phyloP scores from a whole-genome alignment of 2,329 filamentous ascomycete species.

The Neonectria coccinea region DNA sequence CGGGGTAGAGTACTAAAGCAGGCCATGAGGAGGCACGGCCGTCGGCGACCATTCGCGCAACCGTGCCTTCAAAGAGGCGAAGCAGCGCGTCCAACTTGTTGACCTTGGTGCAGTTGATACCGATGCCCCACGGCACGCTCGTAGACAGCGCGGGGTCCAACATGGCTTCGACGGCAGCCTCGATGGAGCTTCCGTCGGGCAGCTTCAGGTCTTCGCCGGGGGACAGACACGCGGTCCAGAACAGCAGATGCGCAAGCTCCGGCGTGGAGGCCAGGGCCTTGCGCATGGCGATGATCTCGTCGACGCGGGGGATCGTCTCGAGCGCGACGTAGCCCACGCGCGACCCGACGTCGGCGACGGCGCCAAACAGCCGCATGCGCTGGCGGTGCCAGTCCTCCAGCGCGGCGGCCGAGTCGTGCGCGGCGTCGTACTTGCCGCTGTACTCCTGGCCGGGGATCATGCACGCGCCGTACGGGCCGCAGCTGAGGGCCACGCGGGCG shows the following conservation, averaged over 20 bases:
- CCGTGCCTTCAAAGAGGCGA: constrained; percentile 63
- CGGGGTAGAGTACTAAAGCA: constrained; percentile 73
- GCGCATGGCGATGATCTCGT: constrained; percentile 71
- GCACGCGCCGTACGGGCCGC: constrained; percentile 75
- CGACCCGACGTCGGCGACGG: constrained; percentile 51
- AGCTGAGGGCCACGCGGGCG: constrained; percentile 65
- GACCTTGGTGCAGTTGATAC: constrained; percentile 77
- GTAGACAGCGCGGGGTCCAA: constrained; percentile 45
- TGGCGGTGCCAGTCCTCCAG: constrained; percentile 69
- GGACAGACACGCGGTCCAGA: constrained; percentile 74
- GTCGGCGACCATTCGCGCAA: constrained; percentile 53
- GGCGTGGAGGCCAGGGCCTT: constrained; percentile 52
- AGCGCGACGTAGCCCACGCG: constrained; percentile 68
- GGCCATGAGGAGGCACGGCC: constrained; percentile 58
- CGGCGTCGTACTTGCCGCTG: constrained; percentile 67
- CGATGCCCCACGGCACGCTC: constrained; percentile 68
- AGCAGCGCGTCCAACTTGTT: constrained; percentile 69
- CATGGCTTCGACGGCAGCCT: constrained; percentile 53
- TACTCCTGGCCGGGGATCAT: constrained; percentile 77
- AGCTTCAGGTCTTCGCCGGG: constrained; percentile 64
- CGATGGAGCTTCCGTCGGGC: constrained; percentile 65
- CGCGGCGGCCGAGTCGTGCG: constrained; percentile 56
- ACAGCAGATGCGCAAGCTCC: constrained; percentile 51
- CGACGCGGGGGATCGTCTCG: constrained; percentile 73
- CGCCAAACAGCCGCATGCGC: constrained; percentile 63